Percentiles rank a stretch among this genome's conserved stretches.
Evolutionary conservation across 192 early-diverging fungal genomes (phyloP).

Genomic region (Neocallimastix lanati): DNA sequence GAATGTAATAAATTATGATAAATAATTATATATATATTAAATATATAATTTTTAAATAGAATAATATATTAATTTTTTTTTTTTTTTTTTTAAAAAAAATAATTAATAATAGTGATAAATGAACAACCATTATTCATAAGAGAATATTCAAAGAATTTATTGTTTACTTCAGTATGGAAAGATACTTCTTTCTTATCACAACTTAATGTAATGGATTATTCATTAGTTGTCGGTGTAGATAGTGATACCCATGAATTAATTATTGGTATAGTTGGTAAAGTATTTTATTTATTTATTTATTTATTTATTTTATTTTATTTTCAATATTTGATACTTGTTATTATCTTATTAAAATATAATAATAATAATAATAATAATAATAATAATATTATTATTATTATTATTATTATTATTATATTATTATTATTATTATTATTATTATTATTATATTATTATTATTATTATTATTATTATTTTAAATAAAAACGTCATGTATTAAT

Average conservation of each 20-base stretch:
- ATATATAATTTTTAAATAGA: too few relatives aligned
- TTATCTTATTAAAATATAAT: conserved; percentile 1
- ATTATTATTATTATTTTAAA: too few relatives aligned
- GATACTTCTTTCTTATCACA: conserved; percentile 87
- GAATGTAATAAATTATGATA: conserved; percentile 31
- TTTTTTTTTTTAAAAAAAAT: background rate
- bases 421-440: too few relatives aligned
- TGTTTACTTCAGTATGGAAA: conserved; percentile 72
- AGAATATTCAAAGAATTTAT: conserved; percentile 68
- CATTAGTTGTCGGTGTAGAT: conserved; percentile 83
- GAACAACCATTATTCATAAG: conserved; percentile 80
- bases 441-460: too few relatives aligned
- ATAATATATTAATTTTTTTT: background rate
- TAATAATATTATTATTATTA: too few relatives aligned
- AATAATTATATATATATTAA: too few relatives aligned
- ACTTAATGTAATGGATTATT: conserved; percentile 96
- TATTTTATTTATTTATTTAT: background rate
- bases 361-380: too few relatives aligned
- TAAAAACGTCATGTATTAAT: too few relatives aligned
- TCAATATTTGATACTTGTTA: background rate
- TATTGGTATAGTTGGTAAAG: conserved; percentile 84
- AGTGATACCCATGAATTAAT: conserved; percentile 68
- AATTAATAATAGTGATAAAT: conserved; percentile 35
- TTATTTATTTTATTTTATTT: background rate
- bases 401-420: too few relatives aligned